Evolutionary conservation across 1,284 basidiomycete species (phyloP).

Genomic region (Naganishia cerealis): DNA sequence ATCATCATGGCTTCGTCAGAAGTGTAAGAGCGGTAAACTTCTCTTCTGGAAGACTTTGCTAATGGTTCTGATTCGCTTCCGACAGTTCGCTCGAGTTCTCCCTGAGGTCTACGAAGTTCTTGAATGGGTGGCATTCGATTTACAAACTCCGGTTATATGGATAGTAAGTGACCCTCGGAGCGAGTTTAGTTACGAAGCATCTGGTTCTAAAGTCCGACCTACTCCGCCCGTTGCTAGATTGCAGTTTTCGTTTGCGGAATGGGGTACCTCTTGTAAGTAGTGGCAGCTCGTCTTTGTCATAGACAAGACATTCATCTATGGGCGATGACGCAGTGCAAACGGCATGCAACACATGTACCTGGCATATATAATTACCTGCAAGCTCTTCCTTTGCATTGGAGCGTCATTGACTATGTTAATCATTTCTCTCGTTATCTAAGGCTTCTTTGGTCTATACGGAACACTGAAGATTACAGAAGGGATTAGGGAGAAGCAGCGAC

Average conservation of each 20-base stretch:
- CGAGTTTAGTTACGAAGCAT: too few relatives aligned
- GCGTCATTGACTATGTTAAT: too few relatives aligned
- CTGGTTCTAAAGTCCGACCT: background rate
- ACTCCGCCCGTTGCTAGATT: background rate
- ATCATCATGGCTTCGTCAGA: too few relatives aligned
- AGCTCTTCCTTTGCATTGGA: background rate
- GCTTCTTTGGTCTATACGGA: too few relatives aligned
- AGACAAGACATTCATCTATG: too few relatives aligned
- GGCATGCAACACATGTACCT: constrained; percentile 1
- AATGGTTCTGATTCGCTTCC: too few relatives aligned
- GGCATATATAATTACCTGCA: background rate
- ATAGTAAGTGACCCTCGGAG: background rate
- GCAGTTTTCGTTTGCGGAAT: background rate
- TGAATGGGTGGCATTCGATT: constrained; percentile 1
- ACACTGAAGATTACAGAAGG: too few relatives aligned
- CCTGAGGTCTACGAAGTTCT: background rate
- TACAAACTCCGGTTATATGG: background rate
- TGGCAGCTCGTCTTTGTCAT: background rate
- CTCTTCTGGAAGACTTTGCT: too few relatives aligned
- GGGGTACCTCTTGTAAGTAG: constrained; percentile 3
- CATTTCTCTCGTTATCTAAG: too few relatives aligned
- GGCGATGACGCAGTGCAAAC: background rate
- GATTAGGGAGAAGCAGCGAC: too few relatives aligned
- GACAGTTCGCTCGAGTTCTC: background rate
- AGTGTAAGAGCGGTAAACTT: too few relatives aligned